Base-by-base conservation (phyloP, 495 filamentous ascomycete genomes). In the Stereocaulon alpinum region DNA sequence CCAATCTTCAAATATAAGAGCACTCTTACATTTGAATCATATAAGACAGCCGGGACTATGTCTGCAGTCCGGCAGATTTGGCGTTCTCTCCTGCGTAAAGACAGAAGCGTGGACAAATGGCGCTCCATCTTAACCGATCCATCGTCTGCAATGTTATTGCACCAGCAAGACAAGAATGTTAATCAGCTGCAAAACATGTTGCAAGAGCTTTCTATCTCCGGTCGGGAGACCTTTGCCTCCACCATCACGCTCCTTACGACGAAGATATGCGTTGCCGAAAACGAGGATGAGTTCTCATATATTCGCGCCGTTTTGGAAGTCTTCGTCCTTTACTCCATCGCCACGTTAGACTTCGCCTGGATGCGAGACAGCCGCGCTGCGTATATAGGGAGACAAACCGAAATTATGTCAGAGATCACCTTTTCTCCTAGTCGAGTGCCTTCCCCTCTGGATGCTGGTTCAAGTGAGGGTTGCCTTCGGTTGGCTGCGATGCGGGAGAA, bases 261-360 rank as follows among this genome's bases (percentile, higher is more conserved):
- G 7, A 48, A 48, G 44, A 48, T 48, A 48, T 48, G 14, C 44
- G 24, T 48, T 48, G 7, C 44, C 44, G 44, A 48, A 48, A 48
- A 27, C 44, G 44, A 48, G 44, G 44, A 48, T 48, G 44, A 48
- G 44, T 48, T 48, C 44, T 48, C 44, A 48, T 48, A 48, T 48
- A 48, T 53, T 54, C 51, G 51, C 51, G 17, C 51, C 27, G 51
- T 54, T 54, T 22, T 54, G 27, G 51, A 54, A 40, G 51, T 54
- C 51, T 54, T 54, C 51, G 34, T 54, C 51, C 51, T 54, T 48
- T 54, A 54, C 51, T 54, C 51, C 27, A 54, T 54, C 27, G 6
- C 44, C 27, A 54, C 24, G 17, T 54, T 4, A 54, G 51, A 54
- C 34, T 54, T 30, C 34, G 51, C 51, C 24, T 40, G 22, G 24